Base-by-base conservation (phyloP, 345 rosid species). In the Citrus hindsii region DNA sequence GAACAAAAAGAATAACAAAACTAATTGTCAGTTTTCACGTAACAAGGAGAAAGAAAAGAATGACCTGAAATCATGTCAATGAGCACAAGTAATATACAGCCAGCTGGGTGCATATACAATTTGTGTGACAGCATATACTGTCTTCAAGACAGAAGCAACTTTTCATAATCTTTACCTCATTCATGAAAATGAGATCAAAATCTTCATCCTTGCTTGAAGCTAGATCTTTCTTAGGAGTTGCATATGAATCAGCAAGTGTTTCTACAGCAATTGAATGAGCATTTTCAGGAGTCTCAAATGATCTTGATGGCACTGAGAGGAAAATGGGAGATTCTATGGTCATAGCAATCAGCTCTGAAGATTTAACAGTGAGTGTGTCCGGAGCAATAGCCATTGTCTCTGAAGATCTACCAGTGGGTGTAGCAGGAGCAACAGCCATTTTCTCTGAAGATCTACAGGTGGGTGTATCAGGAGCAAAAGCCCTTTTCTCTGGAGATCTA, bases 261-360 rank as follows among this genome's bases (percentile, higher is more conserved):
- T 73, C 55, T 46, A 67, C 59, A 42, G 67, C 77, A 77, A 83
- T 85, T 9, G 77, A 66, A 37, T 42, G 59, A 62, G 75, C 59
- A 55, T 67, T 74, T 69, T 59, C 88, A 38, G 77, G 88, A 77
- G 86, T 86, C 76, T 81, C 80, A 65, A 79, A 88, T 40, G 82
- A 78, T 65, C 91, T 88, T 80, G 53, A 51, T 21, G 86, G 79
- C 63, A 77, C 74, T 60, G 88, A 81, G 30, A 64, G 78, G 76
- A 46, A 85, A 77, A 83, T 80, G 0, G 97, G 99, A 32, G 96
- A 93, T 71, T 87, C 90, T 33, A 96, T 94, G 73, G 95, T 95
- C 69, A 93, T 84, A 79, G 83, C 84, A 37, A 71, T 76, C 83
- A 79, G 83, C 63, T 83, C 87, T 35, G 30, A 55, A 32, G 65